Evolutionary conservation across 2,329 filamentous ascomycete genomes (phyloP).

Genomic region (Grosmannia huntii): DNA sequence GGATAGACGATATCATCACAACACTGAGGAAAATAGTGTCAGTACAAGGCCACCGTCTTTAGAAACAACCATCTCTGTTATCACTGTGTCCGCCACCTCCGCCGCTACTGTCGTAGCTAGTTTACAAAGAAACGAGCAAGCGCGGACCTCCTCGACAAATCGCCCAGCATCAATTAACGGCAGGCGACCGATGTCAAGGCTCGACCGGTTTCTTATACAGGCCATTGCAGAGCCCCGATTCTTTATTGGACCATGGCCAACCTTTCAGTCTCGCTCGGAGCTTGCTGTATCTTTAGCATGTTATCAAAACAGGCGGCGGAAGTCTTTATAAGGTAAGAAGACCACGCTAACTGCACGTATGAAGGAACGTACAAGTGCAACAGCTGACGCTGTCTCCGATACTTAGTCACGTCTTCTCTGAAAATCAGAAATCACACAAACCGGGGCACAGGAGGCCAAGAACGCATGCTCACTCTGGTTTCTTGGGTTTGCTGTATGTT

Average conservation of each 20-base stretch:
- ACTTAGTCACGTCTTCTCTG: not conserved
- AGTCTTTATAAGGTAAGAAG: not conserved
- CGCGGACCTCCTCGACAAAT: no score
- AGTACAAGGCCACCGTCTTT: not conserved
- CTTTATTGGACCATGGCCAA: not conserved
- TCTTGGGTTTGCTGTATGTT: not conserved
- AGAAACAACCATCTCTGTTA: not conserved
- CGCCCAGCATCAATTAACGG: not conserved
- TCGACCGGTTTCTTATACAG: constrained; percentile 1
- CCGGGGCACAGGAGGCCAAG: no score
- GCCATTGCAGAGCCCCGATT: constrained; percentile 2
- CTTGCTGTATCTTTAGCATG: not conserved
- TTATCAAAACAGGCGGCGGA: not conserved
- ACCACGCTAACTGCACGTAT: not conserved
- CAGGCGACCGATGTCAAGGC: not conserved
- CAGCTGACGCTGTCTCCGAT: not conserved
- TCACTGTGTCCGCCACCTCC: not conserved
- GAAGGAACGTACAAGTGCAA: not conserved
- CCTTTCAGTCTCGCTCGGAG: not conserved
- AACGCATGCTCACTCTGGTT: not conserved
- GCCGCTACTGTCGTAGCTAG: not conserved
- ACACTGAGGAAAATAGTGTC: not conserved
- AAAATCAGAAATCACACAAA: no score
- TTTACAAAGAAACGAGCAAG: not conserved
- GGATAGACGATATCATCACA: not conserved